Conservation (phyloP, 768 basidiomycete species). For the Amanita fuliginea region DNA sequence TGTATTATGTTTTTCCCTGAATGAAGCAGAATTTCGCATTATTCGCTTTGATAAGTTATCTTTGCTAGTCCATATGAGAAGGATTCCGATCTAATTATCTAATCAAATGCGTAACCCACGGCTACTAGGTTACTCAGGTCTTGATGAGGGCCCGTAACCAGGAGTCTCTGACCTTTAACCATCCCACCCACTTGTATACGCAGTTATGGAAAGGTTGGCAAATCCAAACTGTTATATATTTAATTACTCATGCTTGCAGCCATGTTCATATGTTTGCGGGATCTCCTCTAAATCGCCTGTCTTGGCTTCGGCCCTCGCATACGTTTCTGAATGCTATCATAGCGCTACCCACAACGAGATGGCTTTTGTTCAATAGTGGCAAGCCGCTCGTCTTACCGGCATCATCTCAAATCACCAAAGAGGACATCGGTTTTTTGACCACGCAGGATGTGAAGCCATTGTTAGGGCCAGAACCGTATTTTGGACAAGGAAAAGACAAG, state of each 20-base stretch:
- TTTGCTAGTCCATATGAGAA: too few species aligned
- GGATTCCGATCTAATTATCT: too few species aligned
- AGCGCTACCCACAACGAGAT: constrained; percentile 46
- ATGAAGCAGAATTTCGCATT: too few species aligned
- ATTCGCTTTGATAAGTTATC: not conserved
- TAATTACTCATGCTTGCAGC: constrained; percentile 8
- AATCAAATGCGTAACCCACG: too few species aligned
- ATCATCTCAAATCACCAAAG: constrained; percentile 19
- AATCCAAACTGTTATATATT: not conserved
- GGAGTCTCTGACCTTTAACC: not conserved
- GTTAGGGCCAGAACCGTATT: constrained; percentile 58
- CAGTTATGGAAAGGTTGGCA: constrained; percentile 3
- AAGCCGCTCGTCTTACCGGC: constrained; percentile 50
- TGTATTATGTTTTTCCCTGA: too few species aligned
- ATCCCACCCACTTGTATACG: not conserved
- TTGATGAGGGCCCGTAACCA: too few species aligned
- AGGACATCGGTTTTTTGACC: constrained; percentile 38
- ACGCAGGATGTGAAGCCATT: constrained; percentile 53
- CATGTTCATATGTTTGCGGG: constrained; percentile 36
- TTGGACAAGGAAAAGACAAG: constrained; percentile 53
- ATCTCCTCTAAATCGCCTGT: constrained; percentile 70
- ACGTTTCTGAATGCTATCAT: constrained; percentile 68
- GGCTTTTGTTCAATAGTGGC: constrained; percentile 70
- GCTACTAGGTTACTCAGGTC: too few species aligned
- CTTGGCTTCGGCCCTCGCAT: constrained; percentile 70